phyloP scores from a whole-genome alignment of 108 stramenopile species.

The Cyclotella kingstonii region DNA sequence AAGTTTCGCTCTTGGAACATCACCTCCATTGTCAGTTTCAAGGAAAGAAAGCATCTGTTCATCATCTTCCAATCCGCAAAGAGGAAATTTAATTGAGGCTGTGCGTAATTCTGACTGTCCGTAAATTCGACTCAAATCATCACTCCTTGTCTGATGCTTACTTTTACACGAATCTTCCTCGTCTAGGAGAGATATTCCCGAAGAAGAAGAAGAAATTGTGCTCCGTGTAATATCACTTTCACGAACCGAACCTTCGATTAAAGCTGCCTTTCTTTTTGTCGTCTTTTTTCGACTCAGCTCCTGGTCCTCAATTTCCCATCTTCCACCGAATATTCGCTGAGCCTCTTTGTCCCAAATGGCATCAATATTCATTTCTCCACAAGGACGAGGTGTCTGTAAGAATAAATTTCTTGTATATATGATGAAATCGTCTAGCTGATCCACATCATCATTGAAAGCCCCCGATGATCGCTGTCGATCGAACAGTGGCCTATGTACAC shows the following conservation, averaged over 20 bases:
- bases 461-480: not conserved
- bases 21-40: constrained; percentile 23
- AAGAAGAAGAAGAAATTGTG: not conserved
- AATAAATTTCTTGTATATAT: constrained; percentile 36
- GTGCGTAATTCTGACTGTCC: not conserved
- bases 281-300: constrained; percentile 7
- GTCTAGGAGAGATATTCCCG: not conserved
- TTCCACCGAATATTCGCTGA: constrained; percentile 20
- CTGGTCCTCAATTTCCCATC: not conserved
- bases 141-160: not conserved
- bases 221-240: constrained; percentile 5
- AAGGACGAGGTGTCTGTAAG: constrained; percentile 40
- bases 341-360: constrained; percentile 38
- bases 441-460: not conserved
- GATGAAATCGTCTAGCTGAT: constrained; percentile 32
- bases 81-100: constrained; percentile 10
- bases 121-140: constrained; percentile 2
- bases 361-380: constrained; percentile 28
- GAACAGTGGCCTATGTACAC: constrained; percentile 23
- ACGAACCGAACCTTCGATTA: not conserved
- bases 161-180: not conserved
- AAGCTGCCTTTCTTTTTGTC: constrained; percentile 22
- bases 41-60: constrained; percentile 38
- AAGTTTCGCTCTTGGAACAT: constrained; percentile 35
- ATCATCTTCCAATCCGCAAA: constrained; percentile 45